phyloP scores from a whole-genome alignment of 2,329 filamentous ascomycete species.

The Colletotrichum camelliae region DNA sequence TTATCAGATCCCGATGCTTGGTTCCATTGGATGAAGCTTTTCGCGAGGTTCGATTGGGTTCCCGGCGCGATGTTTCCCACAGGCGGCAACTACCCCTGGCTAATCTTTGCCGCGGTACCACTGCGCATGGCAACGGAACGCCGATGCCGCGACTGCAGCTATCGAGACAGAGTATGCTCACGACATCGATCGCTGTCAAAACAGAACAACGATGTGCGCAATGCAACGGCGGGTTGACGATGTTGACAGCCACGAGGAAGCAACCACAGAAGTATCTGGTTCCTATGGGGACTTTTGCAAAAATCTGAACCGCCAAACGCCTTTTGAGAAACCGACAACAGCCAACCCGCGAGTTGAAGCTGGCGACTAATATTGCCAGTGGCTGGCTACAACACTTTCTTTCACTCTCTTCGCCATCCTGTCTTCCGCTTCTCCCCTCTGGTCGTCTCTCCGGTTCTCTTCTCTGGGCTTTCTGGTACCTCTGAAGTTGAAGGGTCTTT shows the following conservation, averaged over 20 bases:
- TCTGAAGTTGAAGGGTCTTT: background rate
- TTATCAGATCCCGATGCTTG: conserved; percentile 15
- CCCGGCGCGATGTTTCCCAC: background rate
- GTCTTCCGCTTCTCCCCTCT: background rate
- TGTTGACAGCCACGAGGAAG: background rate
- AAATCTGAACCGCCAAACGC: background rate
- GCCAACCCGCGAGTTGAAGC: background rate
- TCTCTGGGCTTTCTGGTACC: background rate
- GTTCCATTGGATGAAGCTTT: conserved; percentile 17
- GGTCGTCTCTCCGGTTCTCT: background rate
- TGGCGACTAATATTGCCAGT: background rate
- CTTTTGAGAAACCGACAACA: background rate
- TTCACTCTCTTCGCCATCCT: background rate
- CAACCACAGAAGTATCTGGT: background rate
- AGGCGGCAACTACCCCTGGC: background rate
- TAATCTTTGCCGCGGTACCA: background rate
- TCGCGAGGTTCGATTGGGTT: background rate
- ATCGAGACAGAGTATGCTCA: background rate
- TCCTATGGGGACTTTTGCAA: background rate
- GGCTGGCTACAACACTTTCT: background rate
- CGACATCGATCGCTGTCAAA: background rate
- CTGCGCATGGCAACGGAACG: background rate
- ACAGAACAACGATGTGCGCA: background rate
- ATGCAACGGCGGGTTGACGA: background rate
- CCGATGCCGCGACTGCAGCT: background rate